Evolutionary conservation across 2,329 filamentous ascomycete species (phyloP), one percentile per base, ranked within the genome.

Genomic region (Colletotrichum eleusines): DNA sequence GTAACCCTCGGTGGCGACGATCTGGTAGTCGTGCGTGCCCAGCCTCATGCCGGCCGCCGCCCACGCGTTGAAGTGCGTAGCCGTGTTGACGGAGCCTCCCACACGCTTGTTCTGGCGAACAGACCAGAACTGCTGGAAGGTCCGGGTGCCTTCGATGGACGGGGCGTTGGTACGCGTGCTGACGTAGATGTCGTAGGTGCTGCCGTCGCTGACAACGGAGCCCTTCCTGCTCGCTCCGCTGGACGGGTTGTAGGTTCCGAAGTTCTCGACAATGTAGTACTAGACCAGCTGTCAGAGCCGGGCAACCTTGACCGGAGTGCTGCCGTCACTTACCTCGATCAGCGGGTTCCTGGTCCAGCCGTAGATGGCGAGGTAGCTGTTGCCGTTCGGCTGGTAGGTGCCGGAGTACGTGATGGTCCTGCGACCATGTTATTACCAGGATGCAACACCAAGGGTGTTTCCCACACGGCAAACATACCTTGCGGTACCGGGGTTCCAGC

Each of bases 41-140:
- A 89, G 74, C 40, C 78, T 80, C 78, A 87, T 78, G 3, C 87
- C 86, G 31, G 79, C 75, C 72, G 82, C 82, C 14, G 78, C 75
- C 87, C 87, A 90, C 31, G 85, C 85, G 73, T 85, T 81, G 72
- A 88, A 89, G 78, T 89, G 87, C 65, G 82, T 85, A 26, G 79
- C 79, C 0, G 82, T 84, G 2, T 83, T 87, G 61, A 90, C 84
- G 2, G 85, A 86, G 1, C 88, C 87, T 28, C 84, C 82, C 16
- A 84, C 81, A 38, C 86, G 81, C 80, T 88, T 84, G 65, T 78
- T 80, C 60, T 80, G 80, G 54, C 88, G 82, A 18, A 83, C 79
- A 0, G 80, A 81, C 83, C 84, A 88, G 76, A 84, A 89, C 79
- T 88, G 86, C 76, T 83, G 80, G 76, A 88, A 89, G 48, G 85